Evolutionary conservation across 371 early-diverging fungal genomes (phyloP), one percentile per base, ranked within the genome.

Genomic region (Mucor saturninus): DNA sequence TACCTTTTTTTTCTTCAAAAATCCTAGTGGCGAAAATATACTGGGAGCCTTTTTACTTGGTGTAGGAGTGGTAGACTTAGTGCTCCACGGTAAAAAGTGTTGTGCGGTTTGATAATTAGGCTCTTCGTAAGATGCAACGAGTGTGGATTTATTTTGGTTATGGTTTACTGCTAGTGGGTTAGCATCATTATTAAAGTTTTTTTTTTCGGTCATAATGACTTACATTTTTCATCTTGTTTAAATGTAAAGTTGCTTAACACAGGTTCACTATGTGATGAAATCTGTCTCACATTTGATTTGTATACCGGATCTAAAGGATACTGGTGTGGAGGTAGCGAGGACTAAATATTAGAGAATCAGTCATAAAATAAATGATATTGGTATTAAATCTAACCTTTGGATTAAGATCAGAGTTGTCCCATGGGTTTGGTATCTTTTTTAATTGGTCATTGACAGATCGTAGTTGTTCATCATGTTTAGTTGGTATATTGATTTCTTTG

Each of bases 371-470:
- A 21, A 21, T 21, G 21, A 21, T 21, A 21, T 21, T 21, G 21
- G 21, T 21, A 0, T 21, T 35, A 35, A 35, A 35, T 6, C 21
- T 54, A 51, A 39, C 30, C 35, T 21, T 28, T 10, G 3, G n/a
- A n/a, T 28, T 50, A 32, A 10, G 2, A 13, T 15, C 10, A 32
- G 14, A 3, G 31, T 37, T 31, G 9, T 35, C 57, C 59, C 59
- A 59, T 30, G 40, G 59, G 6, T 26, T 50, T 5, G 45, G 45
- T 14, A 53, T 49, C 11, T 61, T 61, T 32, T 15, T 40, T 21
- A 61, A n/a, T 37, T 61, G 61, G 7, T 61, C 61, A 28, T 53
- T 54, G 2, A 61, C 54, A 10, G 61, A 61, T 45, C 61, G 28
- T 26, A 61, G 40, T 14, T 61, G 32, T 61, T 61, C 61, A 28